A percentile compares a stretch with the other conserved stretches of the same genome.
These are phyloP conservation scores for Chaetomidium leptoderma DNA, from an alignment of 495 filamentous ascomycete genomes.

Conservation along the genomic window DNA sequence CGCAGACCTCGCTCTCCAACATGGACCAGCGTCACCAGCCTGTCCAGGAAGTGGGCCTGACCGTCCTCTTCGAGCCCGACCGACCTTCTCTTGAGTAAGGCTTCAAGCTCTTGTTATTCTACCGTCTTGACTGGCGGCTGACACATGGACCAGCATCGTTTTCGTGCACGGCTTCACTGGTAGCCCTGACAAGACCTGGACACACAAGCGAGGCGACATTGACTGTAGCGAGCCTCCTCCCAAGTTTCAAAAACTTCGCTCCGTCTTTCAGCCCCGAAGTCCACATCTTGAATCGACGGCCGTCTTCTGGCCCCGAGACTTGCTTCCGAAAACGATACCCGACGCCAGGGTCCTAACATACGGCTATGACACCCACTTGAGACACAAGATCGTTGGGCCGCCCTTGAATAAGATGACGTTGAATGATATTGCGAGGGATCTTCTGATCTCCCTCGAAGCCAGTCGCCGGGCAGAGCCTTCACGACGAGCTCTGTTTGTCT, in stretches of 20 bases:
- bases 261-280: conserved; percentile 7
- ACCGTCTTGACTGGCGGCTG: not conserved
- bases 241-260: conserved; percentile 6
- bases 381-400: conserved; percentile 29
- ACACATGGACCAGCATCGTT: conserved; percentile 26
- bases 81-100: conserved; percentile 22
- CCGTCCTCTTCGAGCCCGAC: conserved; percentile 17
- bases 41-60: too few species aligned
- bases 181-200: conserved; percentile 35
- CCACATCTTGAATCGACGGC: not conserved
- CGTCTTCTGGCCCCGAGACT: conserved; percentile 45
- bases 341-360: conserved; percentile 46
- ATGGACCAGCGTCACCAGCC: too few species aligned
- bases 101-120: not conserved
- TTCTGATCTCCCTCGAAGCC: conserved; percentile 35
- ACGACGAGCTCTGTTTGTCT: conserved; percentile 45
- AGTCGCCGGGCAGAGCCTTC: conserved; percentile 23
- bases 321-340: conserved; percentile 45
- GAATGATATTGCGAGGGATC: conserved; percentile 36
- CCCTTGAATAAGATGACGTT: conserved; percentile 30
- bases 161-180: conserved; percentile 40
- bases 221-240: conserved; percentile 10
- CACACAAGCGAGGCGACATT: conserved; percentile 18
- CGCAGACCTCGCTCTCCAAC: too few species aligned
- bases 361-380: conserved; percentile 46